A percentile compares a stretch with the other conserved stretches of the same genome.
These are phyloP conservation scores for Acanthochlamys bracteata DNA, from an alignment of 106 monocot species.

Conservation along the genomic window DNA sequence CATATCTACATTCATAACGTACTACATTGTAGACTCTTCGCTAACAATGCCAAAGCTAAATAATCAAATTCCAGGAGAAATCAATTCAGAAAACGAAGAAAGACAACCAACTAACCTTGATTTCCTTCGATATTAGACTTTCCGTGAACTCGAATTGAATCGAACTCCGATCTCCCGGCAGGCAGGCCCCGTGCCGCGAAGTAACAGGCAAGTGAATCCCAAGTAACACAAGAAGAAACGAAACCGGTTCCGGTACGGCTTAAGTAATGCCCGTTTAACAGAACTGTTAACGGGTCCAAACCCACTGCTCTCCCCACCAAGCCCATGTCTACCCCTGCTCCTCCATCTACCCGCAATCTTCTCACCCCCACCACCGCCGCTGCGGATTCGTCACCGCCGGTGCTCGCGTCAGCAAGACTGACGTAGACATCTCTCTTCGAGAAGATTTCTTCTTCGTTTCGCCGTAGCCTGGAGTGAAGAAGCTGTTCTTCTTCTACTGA, in stretches of 20 bases:
- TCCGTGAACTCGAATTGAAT: conserved; percentile 35
- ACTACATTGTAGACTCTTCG: no score
- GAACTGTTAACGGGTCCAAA: conserved; percentile 31
- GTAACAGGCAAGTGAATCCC: conserved; percentile 41
- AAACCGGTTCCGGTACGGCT: conserved; percentile 21
- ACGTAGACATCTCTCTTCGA: no score
- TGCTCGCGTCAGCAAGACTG: no score
- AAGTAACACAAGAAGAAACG: conserved; percentile 23
- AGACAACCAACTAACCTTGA: no score
- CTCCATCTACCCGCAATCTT: not conserved
- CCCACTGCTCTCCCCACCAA: conserved; percentile 28
- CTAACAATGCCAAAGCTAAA: no score
- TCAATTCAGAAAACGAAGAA: no score
- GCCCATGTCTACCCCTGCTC: conserved; percentile 30
- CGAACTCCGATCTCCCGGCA: conserved; percentile 12
- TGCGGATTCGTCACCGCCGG: no score
- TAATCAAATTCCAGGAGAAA: no score
- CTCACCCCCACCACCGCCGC: not conserved
- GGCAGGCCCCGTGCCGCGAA: conserved; percentile 43
- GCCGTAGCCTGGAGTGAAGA: no score
- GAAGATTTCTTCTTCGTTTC: no score
- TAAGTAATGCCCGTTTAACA: conserved; percentile 42
- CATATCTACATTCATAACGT: no score
- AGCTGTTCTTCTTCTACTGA: no score
- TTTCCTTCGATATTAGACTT: not conserved